A percentile compares a stretch with the other conserved stretches of the same genome.
phyloP scores from a whole-genome alignment of 2,329 filamentous ascomycete genomes.

The Arthrocladium fulminans region DNA sequence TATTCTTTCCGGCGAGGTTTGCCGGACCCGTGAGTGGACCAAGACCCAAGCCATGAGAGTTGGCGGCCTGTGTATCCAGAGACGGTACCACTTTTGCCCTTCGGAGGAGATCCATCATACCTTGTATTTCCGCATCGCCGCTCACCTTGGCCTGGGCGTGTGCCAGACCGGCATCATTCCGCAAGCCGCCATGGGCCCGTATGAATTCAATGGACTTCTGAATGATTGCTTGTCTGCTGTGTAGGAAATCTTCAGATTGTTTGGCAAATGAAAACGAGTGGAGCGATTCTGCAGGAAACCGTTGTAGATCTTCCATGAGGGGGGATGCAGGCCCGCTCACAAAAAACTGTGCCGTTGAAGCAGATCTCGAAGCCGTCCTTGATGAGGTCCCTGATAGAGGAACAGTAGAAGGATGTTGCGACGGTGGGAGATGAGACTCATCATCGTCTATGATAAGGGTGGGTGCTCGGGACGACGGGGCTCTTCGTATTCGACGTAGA shows the following conservation, averaged over 20 bases:
- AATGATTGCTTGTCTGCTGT: constrained; percentile 84
- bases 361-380: constrained; percentile 38
- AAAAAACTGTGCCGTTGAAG: constrained; percentile 33
- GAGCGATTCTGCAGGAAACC: constrained; percentile 89
- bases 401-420: constrained; percentile 60
- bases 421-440: constrained; percentile 49
- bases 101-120: constrained; percentile 80
- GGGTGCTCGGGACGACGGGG: constrained; percentile 55
- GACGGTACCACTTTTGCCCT: constrained; percentile 66
- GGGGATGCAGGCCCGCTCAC: constrained; percentile 62
- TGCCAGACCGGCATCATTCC: constrained; percentile 63
- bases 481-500: constrained; percentile 84
- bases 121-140: constrained; percentile 79
- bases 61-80: constrained; percentile 28
- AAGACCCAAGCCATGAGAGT: constrained; percentile 22
- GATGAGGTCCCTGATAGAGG: constrained; percentile 55
- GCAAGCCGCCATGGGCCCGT: constrained; percentile 81
- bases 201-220: constrained; percentile 95
- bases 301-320: constrained; percentile 71
- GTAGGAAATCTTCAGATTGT: constrained; percentile 83
- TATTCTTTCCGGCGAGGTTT: constrained; percentile 61
- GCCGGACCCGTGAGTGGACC: constrained; percentile 77
- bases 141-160: constrained; percentile 73
- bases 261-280: constrained; percentile 98
- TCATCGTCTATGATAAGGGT: constrained; percentile 53